Conservation (phyloP, 2,329 filamentous ascomycete species). For the Fusarium ambrosium region DNA sequence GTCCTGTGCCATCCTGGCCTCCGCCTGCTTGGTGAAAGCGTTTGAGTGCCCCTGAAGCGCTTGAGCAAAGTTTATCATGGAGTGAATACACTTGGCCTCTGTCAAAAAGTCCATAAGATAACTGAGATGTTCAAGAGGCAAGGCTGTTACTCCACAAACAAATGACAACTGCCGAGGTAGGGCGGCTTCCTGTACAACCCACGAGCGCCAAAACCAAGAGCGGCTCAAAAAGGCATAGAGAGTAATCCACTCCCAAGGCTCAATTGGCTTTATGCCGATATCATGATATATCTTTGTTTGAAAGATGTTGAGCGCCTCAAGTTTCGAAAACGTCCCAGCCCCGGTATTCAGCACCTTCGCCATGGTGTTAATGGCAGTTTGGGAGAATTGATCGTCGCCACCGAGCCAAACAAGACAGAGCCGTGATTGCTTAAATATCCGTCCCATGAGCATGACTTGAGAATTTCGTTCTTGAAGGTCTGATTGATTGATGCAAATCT, state of each 20-base stretch:
- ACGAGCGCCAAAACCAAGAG: not conserved
- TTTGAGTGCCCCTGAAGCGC: not conserved
- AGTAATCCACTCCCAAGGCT: not conserved
- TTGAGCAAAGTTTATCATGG: too few relatives aligned
- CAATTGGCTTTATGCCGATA: not conserved
- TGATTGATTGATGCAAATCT: not conserved
- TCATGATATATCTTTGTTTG: rapidly evolving
- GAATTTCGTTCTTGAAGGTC: not conserved
- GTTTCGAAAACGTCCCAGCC: not conserved
- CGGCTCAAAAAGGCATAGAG: not conserved
- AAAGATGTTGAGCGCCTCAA: not conserved
- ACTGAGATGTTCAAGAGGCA: not conserved
- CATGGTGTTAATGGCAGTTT: not conserved
- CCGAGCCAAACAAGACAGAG: not conserved
- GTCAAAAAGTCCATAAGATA: too few relatives aligned
- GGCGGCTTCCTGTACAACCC: not conserved
- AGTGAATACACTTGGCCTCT: too few relatives aligned
- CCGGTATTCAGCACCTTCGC: not conserved
- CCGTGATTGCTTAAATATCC: not conserved
- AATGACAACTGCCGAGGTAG: not conserved
- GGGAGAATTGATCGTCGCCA: not conserved
- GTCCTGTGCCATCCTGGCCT: not conserved
- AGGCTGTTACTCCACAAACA: not conserved
- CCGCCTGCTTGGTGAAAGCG: not conserved
- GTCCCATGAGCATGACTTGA: not conserved